phyloP scores from a whole-genome alignment of 1,139 yeast species.

The Eremothecium cymbalariae region DNA sequence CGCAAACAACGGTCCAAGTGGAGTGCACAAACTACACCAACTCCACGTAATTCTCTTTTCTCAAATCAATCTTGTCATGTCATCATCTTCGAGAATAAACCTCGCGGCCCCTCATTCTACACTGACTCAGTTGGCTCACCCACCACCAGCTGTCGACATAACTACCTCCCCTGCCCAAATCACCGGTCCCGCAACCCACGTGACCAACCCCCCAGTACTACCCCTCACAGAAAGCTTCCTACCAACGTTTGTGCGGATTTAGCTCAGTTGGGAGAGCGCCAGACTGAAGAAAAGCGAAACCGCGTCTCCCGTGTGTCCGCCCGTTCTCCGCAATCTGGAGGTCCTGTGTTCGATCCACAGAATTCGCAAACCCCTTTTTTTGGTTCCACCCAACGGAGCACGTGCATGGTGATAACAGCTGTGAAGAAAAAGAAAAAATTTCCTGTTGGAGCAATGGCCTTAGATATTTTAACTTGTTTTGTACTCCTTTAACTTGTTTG shows the following conservation, averaged over 20 bases:
- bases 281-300: conserved; percentile 16
- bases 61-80: not conserved
- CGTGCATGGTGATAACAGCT: not conserved
- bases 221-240: not conserved
- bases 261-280: conserved; percentile 18
- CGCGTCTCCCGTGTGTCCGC: conserved; percentile 6
- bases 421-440: conserved; percentile 3
- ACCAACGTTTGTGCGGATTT: conserved; percentile 10
- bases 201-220: not conserved
- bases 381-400: not conserved
- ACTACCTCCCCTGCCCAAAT: not conserved
- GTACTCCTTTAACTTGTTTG: conserved; percentile 6
- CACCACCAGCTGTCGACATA: not conserved
- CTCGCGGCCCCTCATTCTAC: not conserved
- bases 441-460: conserved; percentile 5
- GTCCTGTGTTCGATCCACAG: conserved; percentile 90
- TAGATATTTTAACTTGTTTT: conserved; percentile 5
- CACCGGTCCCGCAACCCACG: not conserved
- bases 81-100: not conserved
- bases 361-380: conserved; percentile 43
- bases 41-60: not conserved
- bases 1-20: too few relatives aligned
- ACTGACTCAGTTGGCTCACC: not conserved
- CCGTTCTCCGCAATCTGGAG: conserved; percentile 46
- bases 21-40: not conserved